Base-by-base conservation (phyloP, 495 filamentous ascomycete genomes). In the Aspergillus homomorphus region DNA sequence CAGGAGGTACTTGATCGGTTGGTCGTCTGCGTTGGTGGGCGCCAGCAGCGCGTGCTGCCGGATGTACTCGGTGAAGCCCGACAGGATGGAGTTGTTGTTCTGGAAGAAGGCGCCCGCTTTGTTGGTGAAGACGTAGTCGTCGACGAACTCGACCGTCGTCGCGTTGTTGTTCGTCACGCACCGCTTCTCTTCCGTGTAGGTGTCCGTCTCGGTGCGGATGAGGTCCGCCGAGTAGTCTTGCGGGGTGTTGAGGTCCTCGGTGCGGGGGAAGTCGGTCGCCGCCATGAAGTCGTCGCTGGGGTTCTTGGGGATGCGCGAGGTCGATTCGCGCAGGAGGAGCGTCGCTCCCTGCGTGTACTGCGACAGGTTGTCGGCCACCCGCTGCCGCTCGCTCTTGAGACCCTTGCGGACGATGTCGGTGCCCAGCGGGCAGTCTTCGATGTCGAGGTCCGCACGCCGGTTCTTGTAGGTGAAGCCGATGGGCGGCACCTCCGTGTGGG, bases 1-100 rank as follows among this genome's bases (percentile, higher is more conserved):
- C 51, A 98, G 88, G 14, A 98, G 85, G 77, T 92, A 90, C 58
- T 85, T 88, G 70, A 95, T 88, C 23, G 77, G 76, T 46, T 68
- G 72, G 5, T 66, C 20, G 45, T 69, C 62, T 43, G 69, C 28
- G 58, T 62, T 67, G 58, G 66, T 69, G 53, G 62, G 54, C n/a
- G 68, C 52, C 5, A 71, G 72, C 19, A 92, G 78, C 64, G 93
- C 87, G 66, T 90, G 84, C 48, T 87, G 77, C 51, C 94, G 91
- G 75, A 98, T 90, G 78, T 93, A 97, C 58, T 85, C 82, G 14
- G 92, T 97, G 75, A 98, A 96, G 12, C 71, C 73, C 43, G 89
- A 82, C n/a, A 98, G 86, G 74, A 98, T 97, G 49, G 91, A 96
- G 77, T 98, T 98, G 81, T 98, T 98, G 78, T 98, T 98, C 68